Base-by-base conservation (phyloP, 352 stramenopile species). In the Globisporangium acanthophoron region DNA sequence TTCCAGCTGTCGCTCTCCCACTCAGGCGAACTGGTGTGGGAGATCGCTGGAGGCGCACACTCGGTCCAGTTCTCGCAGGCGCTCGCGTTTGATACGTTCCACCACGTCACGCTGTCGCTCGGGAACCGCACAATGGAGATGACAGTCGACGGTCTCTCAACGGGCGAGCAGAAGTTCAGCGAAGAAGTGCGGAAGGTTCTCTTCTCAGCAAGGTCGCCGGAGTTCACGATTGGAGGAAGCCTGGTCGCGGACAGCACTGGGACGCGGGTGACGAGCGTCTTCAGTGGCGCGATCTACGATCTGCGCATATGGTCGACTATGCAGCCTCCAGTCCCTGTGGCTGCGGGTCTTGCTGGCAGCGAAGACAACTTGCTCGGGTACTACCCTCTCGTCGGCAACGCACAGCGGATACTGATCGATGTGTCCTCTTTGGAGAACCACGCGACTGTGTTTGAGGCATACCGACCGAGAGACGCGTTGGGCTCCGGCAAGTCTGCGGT, bases 351-450 rank as follows among this genome's bases (percentile, higher is more conserved):
- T 46, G 74, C 59, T 33, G 80, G 66, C 56, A 53, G 57, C 62
- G 70, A 76, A 79, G 54, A 47, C 0, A 66, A 78, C 39, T 58
- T 95, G 31, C 54, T 90, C 18, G 81, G 76, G 12, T 93, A 95
- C 51, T 89, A 87, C 41, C 84, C 83, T 8, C 58, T 95, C n/a
- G 78, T 84, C 37, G 78, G 85, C 3, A 58, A 77, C n/a, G 73
- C 70, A 0, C 75, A 85, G 56, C 71, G 81, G 11, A 62, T 93
- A 18, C 51, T 94, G 39, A 61, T 92, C 53, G 85, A 95, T 63
- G 24, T 76, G 15, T 90, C 81, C 3, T 74, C 73, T 27, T 63
- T 87, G 40, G 79, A 88, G 43, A 92, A 92, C 33, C 85, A 95
- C 46, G 83, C 83, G 11, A 85, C 67, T 3, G 70, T 87, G 29